Evolutionary conservation across 2,329 filamentous ascomycete genomes (phyloP).

Genomic region (Trichoderma oligosporum): DNA sequence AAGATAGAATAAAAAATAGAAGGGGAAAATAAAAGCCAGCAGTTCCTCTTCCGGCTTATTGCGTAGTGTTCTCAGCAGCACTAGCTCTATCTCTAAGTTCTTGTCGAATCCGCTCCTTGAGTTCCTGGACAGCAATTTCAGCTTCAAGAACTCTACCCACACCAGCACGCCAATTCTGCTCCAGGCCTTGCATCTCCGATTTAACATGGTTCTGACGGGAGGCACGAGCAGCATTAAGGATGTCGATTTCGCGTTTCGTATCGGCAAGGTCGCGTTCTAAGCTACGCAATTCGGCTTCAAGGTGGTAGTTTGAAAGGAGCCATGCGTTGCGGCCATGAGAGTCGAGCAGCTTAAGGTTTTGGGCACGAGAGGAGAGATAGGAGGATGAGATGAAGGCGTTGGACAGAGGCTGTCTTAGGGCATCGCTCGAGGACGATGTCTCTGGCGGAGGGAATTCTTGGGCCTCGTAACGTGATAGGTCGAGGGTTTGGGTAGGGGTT

Average conservation of each 20-base stretch:
- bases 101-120: conserved; percentile 65
- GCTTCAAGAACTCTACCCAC: conserved; percentile 80
- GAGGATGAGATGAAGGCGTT: conserved; percentile 47
- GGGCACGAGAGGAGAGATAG: conserved; percentile 50
- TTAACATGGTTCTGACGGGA: conserved; percentile 65
- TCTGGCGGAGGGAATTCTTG: conserved; percentile 49
- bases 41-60: background rate
- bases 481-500: conserved; percentile 49
- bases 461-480: conserved; percentile 79
- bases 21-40: background rate
- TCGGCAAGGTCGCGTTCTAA: conserved; percentile 73
- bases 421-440: background rate
- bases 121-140: conserved; percentile 73
- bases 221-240: conserved; percentile 67
- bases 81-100: conserved; percentile 44
- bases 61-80: background rate
- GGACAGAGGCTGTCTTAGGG: conserved; percentile 56
- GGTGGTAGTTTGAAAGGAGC: conserved; percentile 77
- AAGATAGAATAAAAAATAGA: background rate
- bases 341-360: conserved; percentile 69
- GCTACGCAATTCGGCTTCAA: conserved; percentile 62
- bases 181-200: conserved; percentile 69
- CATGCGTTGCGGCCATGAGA: conserved; percentile 84
- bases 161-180: conserved; percentile 74
- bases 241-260: conserved; percentile 65